These are phyloP conservation scores for Talaromyces sp. DNA, from an alignment of 2,329 filamentous ascomycete genomes.

Conservation along the genomic window DNA sequence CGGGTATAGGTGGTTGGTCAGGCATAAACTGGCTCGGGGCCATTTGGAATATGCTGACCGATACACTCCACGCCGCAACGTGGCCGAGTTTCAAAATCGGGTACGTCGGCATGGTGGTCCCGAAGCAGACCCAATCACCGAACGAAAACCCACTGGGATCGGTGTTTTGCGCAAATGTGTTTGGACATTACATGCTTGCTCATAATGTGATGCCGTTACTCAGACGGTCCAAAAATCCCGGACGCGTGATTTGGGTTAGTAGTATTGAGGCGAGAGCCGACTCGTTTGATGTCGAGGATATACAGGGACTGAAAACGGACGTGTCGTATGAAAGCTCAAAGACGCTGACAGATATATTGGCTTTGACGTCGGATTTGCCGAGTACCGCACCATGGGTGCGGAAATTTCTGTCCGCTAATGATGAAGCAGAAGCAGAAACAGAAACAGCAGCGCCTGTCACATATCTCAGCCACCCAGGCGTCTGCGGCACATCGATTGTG, in stretches of 20 bases:
- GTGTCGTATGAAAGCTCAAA: slow-evolving; percentile 83
- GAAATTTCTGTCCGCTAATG: slow-evolving; percentile 49
- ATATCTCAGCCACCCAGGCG: slow-evolving; percentile 81
- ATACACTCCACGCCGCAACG: slow-evolving; percentile 65
- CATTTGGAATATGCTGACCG: slow-evolving; percentile 55
- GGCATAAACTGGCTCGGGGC: slow-evolving; percentile 69
- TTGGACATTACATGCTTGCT: slow-evolving; percentile 87
- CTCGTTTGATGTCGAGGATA: slow-evolving; percentile 63
- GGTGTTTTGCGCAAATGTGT: slow-evolving; percentile 87
- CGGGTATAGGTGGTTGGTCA: slow-evolving; percentile 81
- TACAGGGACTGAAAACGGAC: slow-evolving; percentile 65
- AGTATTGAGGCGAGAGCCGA: slow-evolving; percentile 67
- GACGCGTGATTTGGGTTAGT: slow-evolving; percentile 80
- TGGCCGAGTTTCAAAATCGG: slow-evolving; percentile 75
- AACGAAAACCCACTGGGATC: slow-evolving; percentile 65
- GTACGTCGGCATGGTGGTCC: slow-evolving; percentile 52
- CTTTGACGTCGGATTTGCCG: slow-evolving; percentile 68
- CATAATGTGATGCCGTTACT: slow-evolving; percentile 78
- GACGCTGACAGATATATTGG: slow-evolving; percentile 77
- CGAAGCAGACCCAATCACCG: slow-evolving; percentile 47
- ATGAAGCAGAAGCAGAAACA: no score
- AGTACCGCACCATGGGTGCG: slow-evolving; percentile 56
- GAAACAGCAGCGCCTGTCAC: slow-evolving; percentile 52
- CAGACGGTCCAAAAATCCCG: slow-evolving; percentile 48
- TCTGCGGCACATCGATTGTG: slow-evolving; percentile 78